Evolutionary conservation across 495 filamentous ascomycete species (phyloP).

Genomic region (Patellaria atrata): DNA sequence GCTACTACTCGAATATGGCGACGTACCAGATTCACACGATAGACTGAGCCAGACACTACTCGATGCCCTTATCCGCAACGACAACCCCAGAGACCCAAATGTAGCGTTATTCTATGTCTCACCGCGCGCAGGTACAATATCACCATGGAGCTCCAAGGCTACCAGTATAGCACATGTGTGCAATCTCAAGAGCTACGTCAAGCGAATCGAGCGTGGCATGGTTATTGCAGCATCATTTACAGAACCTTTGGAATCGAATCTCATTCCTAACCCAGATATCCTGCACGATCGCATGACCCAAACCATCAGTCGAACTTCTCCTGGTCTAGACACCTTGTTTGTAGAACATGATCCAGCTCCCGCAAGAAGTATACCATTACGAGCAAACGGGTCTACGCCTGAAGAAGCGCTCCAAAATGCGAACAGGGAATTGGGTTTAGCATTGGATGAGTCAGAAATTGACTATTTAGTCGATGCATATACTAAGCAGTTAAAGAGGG

Average conservation of each 20-base stretch:
- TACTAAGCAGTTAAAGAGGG: conserved; percentile 49
- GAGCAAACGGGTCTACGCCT: conserved; percentile 43
- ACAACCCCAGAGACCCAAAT: conserved; percentile 31
- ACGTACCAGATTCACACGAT: conserved; percentile 31
- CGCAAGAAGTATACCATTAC: conserved; percentile 58
- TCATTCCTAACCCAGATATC: conserved; percentile 49
- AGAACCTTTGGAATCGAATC: conserved; percentile 31
- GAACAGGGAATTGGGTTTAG: conserved; percentile 69
- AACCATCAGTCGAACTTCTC: conserved; percentile 46
- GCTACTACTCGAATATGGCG: conserved; percentile 50
- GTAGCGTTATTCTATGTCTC: conserved; percentile 47
- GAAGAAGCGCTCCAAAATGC: conserved; percentile 61
- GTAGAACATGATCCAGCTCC: conserved; percentile 55
- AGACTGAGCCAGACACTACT: conserved; percentile 21
- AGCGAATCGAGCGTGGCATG: conserved; percentile 79
- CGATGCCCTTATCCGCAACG: conserved; percentile 22
- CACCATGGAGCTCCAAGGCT: conserved; percentile 93
- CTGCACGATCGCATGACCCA: conserved; percentile 93
- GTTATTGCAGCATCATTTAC: conserved; percentile 50
- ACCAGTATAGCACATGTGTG: conserved; percentile 91
- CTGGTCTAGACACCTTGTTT: conserved; percentile 63
- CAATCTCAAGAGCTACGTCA: conserved; percentile 53
- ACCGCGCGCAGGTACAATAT: conserved; percentile 71
- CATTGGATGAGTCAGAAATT: conserved; percentile 76
- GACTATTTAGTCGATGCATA: conserved; percentile 86